Conservation (phyloP, 176 grass and related monocot genomes). For the Rhynchospora pubera region DNA sequence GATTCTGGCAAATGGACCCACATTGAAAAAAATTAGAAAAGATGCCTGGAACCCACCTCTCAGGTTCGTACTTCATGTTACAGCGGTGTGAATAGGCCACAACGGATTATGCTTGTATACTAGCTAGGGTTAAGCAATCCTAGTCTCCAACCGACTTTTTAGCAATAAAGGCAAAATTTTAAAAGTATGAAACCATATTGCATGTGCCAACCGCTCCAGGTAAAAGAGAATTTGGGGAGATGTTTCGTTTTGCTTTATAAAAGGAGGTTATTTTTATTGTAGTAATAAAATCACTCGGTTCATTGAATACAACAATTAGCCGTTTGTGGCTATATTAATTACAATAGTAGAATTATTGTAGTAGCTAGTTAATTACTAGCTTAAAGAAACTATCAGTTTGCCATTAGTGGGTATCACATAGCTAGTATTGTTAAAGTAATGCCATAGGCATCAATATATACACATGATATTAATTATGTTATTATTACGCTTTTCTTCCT, state of each 20-base stretch:
- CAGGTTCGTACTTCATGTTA: neutral
- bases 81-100: neutral
- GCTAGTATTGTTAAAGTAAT: neutral
- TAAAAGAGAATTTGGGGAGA: neutral
- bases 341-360: neutral
- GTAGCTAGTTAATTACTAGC: no score
- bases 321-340: neutral
- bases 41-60: neutral
- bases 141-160: neutral
- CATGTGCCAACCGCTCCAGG: conserved; percentile 1
- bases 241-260: conserved; percentile 1
- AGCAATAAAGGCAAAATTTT: neutral
- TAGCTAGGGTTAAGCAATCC: neutral
- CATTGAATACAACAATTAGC: neutral
- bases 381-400: no score
- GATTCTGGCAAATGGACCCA: neutral
- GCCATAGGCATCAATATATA: neutral
- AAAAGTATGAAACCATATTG: neutral
- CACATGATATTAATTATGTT: neutral
- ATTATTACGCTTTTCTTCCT: neutral
- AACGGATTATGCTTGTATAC: neutral
- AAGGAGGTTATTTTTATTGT: conserved; percentile 12
- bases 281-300: neutral
- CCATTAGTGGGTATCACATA: neutral
- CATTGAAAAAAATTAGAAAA: neutral